Conservation (phyloP, 495 filamentous ascomycete species). For the Cairneyella variabilis region DNA sequence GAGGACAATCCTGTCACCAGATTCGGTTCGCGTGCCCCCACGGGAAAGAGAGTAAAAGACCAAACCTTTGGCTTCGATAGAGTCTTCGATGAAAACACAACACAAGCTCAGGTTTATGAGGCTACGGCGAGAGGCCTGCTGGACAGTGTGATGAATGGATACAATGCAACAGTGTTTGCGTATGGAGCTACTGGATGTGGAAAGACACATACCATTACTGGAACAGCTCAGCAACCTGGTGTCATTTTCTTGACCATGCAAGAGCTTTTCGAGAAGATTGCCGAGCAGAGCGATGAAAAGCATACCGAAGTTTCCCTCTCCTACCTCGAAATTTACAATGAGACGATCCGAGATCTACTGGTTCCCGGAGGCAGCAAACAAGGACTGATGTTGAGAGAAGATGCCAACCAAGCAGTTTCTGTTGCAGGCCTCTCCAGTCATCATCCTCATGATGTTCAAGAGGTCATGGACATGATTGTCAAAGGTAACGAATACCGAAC, state of each 20-base stretch:
- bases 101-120: slow-evolving; percentile 94
- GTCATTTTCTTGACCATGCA: slow-evolving; percentile 99
- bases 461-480: slow-evolving; percentile 99
- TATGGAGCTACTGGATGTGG: slow-evolving; percentile 98
- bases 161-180: slow-evolving; percentile 98
- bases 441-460: slow-evolving; percentile 74
- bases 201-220: slow-evolving; percentile 98
- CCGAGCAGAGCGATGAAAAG: slow-evolving; percentile 81
- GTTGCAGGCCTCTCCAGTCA: slow-evolving; percentile 91
- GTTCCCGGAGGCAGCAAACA: slow-evolving; percentile 82
- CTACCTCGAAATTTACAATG: slow-evolving; percentile 99
- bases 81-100: slow-evolving; percentile 94
- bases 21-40: slow-evolving; percentile 70
- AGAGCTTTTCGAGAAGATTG: slow-evolving; percentile 92
- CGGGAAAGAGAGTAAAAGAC: slow-evolving; percentile 91
- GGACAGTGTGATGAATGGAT: slow-evolving; percentile 93
- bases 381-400: slow-evolving; percentile 90
- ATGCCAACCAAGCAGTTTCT: slow-evolving; percentile 88
- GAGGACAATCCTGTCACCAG: slow-evolving; percentile 94
- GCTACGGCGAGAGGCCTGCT: slow-evolving; percentile 83
- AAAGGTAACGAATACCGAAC: slow-evolving; percentile 91
- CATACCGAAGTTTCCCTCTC: slow-evolving; percentile 86
- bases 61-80: slow-evolving; percentile 96
- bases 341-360: slow-evolving; percentile 94
- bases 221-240: slow-evolving; percentile 87